phyloP scores from a whole-genome alignment of 169 alveolate species.

The Cryptosporidium canis region DNA sequence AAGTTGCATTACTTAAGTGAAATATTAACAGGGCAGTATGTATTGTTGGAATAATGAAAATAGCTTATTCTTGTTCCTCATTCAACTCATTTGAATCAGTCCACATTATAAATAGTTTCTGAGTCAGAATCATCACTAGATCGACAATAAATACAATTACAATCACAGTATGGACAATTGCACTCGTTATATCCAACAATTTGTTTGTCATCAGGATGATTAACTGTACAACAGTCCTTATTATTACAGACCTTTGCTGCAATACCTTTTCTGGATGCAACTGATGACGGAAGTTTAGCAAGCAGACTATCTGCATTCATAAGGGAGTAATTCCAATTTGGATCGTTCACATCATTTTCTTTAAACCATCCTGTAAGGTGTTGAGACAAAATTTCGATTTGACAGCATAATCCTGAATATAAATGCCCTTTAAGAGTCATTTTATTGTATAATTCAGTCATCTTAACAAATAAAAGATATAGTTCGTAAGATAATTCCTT shows the following conservation, averaged over 20 bases:
- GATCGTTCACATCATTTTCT: background rate
- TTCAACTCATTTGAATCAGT: background rate
- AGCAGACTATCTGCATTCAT: background rate
- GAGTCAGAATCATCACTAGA: background rate
- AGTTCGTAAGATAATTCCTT: background rate
- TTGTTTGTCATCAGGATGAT: background rate
- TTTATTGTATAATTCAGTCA: background rate
- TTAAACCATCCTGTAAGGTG: background rate
- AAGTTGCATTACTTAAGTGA: too few relatives aligned
- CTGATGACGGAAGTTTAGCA: background rate
- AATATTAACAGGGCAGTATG: too few relatives aligned
- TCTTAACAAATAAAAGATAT: background rate
- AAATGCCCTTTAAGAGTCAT: background rate
- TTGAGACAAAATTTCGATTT: background rate
- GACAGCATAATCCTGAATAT: background rate
- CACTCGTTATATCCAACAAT: background rate
- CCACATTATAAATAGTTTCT: background rate
- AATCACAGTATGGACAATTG: background rate
- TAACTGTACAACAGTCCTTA: constrained; percentile 2
- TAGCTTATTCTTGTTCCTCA: background rate
- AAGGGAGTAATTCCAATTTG: background rate
- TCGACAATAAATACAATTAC: background rate
- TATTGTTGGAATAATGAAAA: too few relatives aligned
- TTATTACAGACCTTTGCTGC: background rate
- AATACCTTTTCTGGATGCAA: background rate